Base-by-base conservation (phyloP, 352 stramenopile genomes). In the Phytophthora sp. region DNA sequence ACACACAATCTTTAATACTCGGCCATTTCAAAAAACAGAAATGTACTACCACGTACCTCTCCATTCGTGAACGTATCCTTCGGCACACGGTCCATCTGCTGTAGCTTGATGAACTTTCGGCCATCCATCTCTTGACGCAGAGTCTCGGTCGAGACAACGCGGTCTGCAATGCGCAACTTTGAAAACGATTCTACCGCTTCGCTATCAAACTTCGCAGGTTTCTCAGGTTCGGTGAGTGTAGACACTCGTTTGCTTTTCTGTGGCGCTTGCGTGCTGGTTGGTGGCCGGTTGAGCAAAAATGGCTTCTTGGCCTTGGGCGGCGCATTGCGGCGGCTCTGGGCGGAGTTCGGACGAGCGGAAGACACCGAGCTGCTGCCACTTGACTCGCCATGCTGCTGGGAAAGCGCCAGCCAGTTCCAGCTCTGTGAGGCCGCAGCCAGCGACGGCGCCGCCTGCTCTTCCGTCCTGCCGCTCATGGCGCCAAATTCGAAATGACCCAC, bases 41-140 rank as follows among this genome's bases (percentile, higher is more conserved):
- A 39, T 17, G 27, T 38, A 50, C 18, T 23, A 15, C 9, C 1
- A 39, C 48, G 9, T 61, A 94, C 84, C 20, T 74, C 46, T 42
- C 82, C 65, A 57, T 88, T 76, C 8, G 72, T 82, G 45, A 95
- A 79, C 0, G 75, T 82, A 23, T 82, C 69, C 24, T 69, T 79
- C 5, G 77, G 65, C 18, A 84, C 69, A 4, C 54, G 60, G 35
- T 95, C 87, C 71, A 95, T 81, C 7, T 73, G 39, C 27, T 72
- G 63, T 24, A 95, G 43, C 37, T 77, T 44, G 39, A 95, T 86
- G 32, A 91, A 89, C 41, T 79, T 76, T 13, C 87, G 84, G 18
- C 76, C 87, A 20, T 77, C 63, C 84, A 95, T 91, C 66, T 95
- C 82, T 2, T 69, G 45, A 3, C 58, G 58, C 18, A 95, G 68